Base-by-base conservation (phyloP, 2,329 filamentous ascomycete genomes). In the Amesomyces nigricolor region DNA sequence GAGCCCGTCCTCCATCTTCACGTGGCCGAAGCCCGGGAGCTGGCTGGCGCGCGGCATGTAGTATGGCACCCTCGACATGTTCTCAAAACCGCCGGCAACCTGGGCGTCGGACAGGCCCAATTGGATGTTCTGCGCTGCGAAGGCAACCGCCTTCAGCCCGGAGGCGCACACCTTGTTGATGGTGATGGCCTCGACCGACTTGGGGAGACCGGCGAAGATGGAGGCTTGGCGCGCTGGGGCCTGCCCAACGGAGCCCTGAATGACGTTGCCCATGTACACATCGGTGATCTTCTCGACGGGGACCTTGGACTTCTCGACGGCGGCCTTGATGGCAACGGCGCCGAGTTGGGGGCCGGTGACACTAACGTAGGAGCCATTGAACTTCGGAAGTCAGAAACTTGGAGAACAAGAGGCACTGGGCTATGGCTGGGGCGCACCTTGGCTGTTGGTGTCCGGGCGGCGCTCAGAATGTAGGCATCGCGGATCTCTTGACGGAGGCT, bases 161-260 rank as follows among this genome's bases (percentile, higher is more conserved):
- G 91, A 96, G 4, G 94, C 88, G 76, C 94, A 99, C 58, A 99
- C 94, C 75, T 99, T 99, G 79, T 99, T 99, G 72, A 99, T 86
- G 14, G 94, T 97, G 49, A 87, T 86, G 37, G 91, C 88, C 74
- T 99, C 94, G 54, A 95, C 81, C 6, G 79, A 83, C n/a, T 84
- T 76, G 9, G 90, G 80, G 4, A 97, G 82, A 2, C 91, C 91
- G 4, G 94, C 90, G 67, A 95, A 92, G 58, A 97, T 87, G 62
- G 83, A 77, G 10, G 94, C 94, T 75, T 99, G 94, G 47, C 94
- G 85, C 19, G 94, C 92, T 2, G 94, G 94, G 0, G 94, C 83
- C 74, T 99, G 94, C 45, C 94, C 94, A 5, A 94, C 81, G 16
- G 81, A 82, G 44, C 80, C 92, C 71, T 91, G 86, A 40, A 97